A percentile compares a stretch with the other conserved stretches of the same genome.
Conservation (phyloP, 176 grass and related monocot species). For the Carex kokanica region DNA sequence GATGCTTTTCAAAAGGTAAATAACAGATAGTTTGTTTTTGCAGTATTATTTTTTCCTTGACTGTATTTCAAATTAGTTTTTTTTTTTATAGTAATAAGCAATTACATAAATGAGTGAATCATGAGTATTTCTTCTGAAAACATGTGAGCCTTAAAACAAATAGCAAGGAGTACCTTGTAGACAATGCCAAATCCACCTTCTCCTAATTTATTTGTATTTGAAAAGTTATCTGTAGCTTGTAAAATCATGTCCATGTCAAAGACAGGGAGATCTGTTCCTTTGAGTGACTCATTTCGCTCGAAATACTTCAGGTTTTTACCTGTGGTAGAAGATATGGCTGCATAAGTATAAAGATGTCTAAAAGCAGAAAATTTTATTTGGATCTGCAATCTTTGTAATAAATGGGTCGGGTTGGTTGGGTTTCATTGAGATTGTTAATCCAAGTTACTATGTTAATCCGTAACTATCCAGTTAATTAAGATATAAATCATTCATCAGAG, state of each 20-base stretch:
- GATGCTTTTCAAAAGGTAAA: background rate
- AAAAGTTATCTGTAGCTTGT: slow-evolving; percentile 41
- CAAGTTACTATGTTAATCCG: no score
- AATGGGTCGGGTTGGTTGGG: no score
- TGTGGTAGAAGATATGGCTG: background rate
- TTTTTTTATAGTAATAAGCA: background rate
- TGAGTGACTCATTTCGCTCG: background rate
- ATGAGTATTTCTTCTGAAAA: background rate
- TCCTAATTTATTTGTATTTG: slow-evolving; percentile 34
- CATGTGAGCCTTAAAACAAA: background rate
- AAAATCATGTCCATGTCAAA: slow-evolving; percentile 25
- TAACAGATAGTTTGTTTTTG: background rate
- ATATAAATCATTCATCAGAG: no score
- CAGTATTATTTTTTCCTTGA: background rate
- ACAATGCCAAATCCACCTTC: slow-evolving; percentile 53
- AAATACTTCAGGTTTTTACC: background rate
- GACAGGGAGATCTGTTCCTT: slow-evolving; percentile 19
- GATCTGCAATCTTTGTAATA: background rate
- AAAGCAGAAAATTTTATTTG: background rate
- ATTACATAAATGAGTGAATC: background rate
- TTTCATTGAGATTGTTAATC: no score
- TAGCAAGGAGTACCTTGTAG: slow-evolving; percentile 43
- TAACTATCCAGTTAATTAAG: no score
- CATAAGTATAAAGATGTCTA: background rate
- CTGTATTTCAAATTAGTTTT: background rate